phyloP scores from a whole-genome alignment of 306 rosid species.

The Vigna trinervia region DNA sequence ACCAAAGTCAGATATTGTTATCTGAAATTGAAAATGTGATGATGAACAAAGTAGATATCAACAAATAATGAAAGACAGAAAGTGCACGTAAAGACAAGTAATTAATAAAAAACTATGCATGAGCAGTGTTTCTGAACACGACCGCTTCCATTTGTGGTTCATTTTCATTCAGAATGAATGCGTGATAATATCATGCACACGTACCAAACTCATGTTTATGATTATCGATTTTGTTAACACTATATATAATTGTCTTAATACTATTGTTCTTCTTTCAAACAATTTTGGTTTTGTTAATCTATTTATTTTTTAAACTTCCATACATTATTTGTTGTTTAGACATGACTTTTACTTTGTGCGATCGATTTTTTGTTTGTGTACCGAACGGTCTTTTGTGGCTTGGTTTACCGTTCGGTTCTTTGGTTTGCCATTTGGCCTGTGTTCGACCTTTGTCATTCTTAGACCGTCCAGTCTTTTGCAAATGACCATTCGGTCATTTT shows the following conservation, averaged over 20 bases:
- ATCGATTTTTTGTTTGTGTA: too few relatives aligned
- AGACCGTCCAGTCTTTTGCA: too few relatives aligned
- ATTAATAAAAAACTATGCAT: not conserved
- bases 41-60: conserved; percentile 20
- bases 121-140: not conserved
- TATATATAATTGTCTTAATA: not conserved
- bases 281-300: not conserved
- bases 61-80: conserved; percentile 33
- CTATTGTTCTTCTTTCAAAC: not conserved
- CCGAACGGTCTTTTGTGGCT: too few relatives aligned
- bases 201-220: not conserved
- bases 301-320: not conserved
- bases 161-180: not conserved
- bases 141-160: conserved; percentile 1
- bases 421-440: too few relatives aligned
- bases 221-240: not conserved
- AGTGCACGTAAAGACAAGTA: not conserved
- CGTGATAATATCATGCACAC: not conserved
- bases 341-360: too few relatives aligned
- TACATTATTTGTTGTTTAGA: not conserved
- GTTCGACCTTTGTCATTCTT: too few relatives aligned
- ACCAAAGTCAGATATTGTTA: conserved; percentile 45
- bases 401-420: too few relatives aligned
- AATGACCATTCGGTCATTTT: too few relatives aligned
- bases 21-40: conserved; percentile 42